Base-by-base conservation (phyloP, 2,329 filamentous ascomycete species). In the Orbilia ellipsospora region DNA sequence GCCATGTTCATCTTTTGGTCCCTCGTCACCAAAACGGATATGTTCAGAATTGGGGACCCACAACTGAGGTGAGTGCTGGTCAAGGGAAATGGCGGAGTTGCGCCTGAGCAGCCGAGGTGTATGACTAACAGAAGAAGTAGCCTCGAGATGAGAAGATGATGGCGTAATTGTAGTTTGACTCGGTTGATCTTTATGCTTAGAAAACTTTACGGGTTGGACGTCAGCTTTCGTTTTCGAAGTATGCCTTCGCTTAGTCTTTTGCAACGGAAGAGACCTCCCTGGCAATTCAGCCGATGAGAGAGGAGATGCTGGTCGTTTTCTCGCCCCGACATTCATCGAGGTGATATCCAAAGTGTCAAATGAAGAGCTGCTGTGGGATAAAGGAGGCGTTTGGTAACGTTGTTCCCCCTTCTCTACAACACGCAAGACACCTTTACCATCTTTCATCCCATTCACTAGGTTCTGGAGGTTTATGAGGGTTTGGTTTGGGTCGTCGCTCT, bases 401-500 rank as follows among this genome's bases (percentile, higher is more conserved):
- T 80, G 68, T 54, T 78, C 78, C 28, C 80, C 82, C 73, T 81
- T 81, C 40, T 70, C 69, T 31, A 79, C 78, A 65, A 77, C 78
- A 74, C 78, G 78, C 60, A 80, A 78, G 12, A 76, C 62, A n/a
- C 79, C 79, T 61, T 79, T 78, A 44, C 78, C 79, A 69, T 77
- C 77, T 64, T 77, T 77, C 48, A 80, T 77, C 40, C 78, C 77
- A 55, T 78, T 75, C 4, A 80, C 77, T 4, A 80, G 69, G 62
- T 78, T 75, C 36, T 79, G 78, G n/a, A 80, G 77, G 70, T 80
- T 84, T 78, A 85, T 83, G 36, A 88, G 80, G 70, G 86, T 85
- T 67, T 85, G 82, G 26, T 83, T 81, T 18, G 87, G 83, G 79
- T 88, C 84, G 63, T 90, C 88, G 2, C 87, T 85, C 81, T 91